Base-by-base conservation (phyloP, 2,329 filamentous ascomycete species). In the Pseudogymnoascus sp. region DNA sequence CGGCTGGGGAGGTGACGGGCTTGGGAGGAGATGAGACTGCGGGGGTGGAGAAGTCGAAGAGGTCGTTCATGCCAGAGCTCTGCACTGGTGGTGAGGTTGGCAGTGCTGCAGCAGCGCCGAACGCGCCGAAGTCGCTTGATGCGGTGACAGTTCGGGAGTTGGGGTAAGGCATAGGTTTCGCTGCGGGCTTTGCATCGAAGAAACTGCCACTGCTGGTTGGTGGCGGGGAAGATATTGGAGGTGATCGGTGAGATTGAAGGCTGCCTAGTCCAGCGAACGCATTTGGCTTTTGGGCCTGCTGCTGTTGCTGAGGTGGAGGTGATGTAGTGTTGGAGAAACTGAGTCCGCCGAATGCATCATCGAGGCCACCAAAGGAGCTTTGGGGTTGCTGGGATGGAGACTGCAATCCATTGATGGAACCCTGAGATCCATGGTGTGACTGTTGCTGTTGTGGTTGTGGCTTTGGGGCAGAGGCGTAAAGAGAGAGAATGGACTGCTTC, bases 401-500 rank as follows among this genome's bases (percentile, higher is more conserved):
- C 60, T 80, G 77, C 78, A 90, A 82, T 60, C 84, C 83, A 15
- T 88, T 85, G 69, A 92, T 89, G 0, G 87, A 86, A 29, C 81
- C 79, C 39, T 81, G 81, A 10, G 82, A 80, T 36, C 79, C 78
- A 72, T 88, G 86, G 31, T 79, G 76, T 21, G 76, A 73, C 21
- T 75, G 78, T 61, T 75, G 78, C 21, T 75, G 78, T 61, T 75
- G 78, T 27, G 84, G 79, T 68, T 89, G 88, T n/a, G 90, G 86
- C 71, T 91, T 89, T 1, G 92, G 89, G 4, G 85, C 85, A 6
- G 90, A 89, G 9, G 92, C 91, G 72, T 99, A 99, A 13, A 99
- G 82, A 6, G 94, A 99, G 58, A 99, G 78, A 64, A 99, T 99
- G 2, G 93, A 97, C 75, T 97, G 93, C 76, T 99, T 99, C 64